A percentile compares a stretch with the other conserved stretches of the same genome.
phyloP scores from a whole-genome alignment of 2,329 filamentous ascomycete genomes.

The Tolypocladium pustulatum region DNA sequence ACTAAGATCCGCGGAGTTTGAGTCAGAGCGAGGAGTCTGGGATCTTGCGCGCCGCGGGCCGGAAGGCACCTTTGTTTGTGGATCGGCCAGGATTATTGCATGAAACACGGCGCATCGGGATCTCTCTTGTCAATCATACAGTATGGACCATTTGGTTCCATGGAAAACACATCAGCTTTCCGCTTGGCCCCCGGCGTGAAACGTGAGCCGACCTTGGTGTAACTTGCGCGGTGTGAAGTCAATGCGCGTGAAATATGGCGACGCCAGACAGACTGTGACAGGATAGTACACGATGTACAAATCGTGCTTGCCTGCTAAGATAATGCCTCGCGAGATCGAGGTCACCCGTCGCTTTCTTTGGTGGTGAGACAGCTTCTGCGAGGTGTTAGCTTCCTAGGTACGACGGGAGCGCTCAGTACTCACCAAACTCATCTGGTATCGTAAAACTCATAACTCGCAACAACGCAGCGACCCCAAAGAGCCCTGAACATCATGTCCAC shows the following conservation, averaged over 20 bases:
- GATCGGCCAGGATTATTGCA: not conserved
- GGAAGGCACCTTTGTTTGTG: not conserved
- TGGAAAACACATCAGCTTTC: not conserved
- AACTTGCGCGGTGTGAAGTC: not conserved
- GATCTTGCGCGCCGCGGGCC: not conserved
- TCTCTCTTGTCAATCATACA: not conserved
- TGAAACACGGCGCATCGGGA: not conserved
- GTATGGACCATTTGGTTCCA: not conserved
- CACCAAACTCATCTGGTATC: not conserved
- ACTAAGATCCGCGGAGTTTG: constrained; percentile 4
- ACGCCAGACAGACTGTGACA: not conserved
- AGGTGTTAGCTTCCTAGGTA: not conserved
- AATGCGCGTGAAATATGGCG: not conserved
- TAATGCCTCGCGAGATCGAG: not conserved
- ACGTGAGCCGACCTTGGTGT: not conserved
- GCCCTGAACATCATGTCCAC: not conserved
- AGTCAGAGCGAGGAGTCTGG: constrained; percentile 5
- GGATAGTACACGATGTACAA: not conserved
- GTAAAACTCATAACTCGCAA: not conserved
- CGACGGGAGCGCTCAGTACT: not conserved
- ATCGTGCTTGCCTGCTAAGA: not conserved
- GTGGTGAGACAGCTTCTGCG: not conserved
- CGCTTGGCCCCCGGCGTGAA: not conserved
- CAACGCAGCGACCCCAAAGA: not conserved
- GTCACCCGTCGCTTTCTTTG: not conserved